A percentile compares a stretch with the other conserved stretches of the same genome.
Evolutionary conservation across 73 alveolate species (phyloP).

Genomic region (Paramecium sonneborni): DNA sequence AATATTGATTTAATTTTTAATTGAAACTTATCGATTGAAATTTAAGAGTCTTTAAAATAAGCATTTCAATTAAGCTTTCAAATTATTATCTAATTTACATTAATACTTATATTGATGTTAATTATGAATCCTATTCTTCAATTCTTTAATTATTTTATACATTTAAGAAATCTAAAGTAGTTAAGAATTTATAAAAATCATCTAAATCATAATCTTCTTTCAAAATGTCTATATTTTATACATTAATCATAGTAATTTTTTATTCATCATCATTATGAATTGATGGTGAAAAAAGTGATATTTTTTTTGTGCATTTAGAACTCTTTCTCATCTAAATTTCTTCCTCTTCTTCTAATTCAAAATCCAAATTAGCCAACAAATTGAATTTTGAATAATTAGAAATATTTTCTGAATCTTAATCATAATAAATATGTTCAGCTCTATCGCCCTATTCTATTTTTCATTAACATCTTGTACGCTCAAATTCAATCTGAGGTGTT

Average conservation of each 20-base stretch:
- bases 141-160: neutral
- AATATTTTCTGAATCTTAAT: neutral
- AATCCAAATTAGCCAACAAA: neutral
- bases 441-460: neutral
- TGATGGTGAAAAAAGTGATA: constrained; percentile 3
- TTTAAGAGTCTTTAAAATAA: neutral
- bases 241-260: neutral
- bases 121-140: neutral
- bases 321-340: neutral
- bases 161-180: neutral
- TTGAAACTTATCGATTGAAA: neutral
- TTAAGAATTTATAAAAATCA: neutral
- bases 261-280: neutral
- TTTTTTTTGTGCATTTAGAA: neutral
- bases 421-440: neutral
- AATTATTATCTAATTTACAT: neutral
- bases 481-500: neutral
- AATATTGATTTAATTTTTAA: neutral
- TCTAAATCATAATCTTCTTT: constrained; percentile 31
- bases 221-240: neutral
- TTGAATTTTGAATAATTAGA: neutral
- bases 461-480: neutral
- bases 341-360: constrained; percentile 9
- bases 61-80: neutral
- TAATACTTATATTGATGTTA: neutral